Percentiles rank a stretch among this genome's conserved stretches.
Conservation (phyloP, 495 filamentous ascomycete species). For the Bombardia bombarda region DNA sequence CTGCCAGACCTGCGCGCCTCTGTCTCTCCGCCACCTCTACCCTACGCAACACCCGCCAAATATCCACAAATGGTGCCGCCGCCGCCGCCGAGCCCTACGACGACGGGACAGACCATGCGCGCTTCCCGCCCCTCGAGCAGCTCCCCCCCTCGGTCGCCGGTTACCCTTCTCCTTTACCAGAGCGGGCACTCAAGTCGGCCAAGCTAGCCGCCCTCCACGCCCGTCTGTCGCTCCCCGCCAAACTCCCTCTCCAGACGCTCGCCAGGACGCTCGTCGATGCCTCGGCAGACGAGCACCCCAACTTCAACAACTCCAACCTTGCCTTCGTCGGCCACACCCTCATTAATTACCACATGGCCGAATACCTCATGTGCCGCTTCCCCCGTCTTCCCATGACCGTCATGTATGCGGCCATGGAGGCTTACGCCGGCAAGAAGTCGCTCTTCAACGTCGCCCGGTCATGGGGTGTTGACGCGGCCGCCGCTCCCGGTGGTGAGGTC, state of each 20-base stretch:
- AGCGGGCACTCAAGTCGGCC: conserved; percentile 63
- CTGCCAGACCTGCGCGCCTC: conserved; percentile 4
- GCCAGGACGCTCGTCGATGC: conserved; percentile 78
- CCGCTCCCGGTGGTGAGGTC: conserved; percentile 79
- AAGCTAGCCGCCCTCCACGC: conserved; percentile 92
- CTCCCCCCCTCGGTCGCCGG: conserved; percentile 13
- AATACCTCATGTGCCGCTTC: conserved; percentile 78
- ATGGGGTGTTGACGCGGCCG: conserved; percentile 86
- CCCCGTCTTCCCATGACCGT: conserved; percentile 82
- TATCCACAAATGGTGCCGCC: too few species aligned
- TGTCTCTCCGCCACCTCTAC: background rate
- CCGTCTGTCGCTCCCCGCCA: conserved; percentile 73
- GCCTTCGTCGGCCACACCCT: conserved; percentile 74
- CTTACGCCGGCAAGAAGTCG: conserved; percentile 66
- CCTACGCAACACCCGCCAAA: background rate
- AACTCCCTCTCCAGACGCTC: conserved; percentile 77
- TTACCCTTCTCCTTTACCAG: conserved; percentile 58
- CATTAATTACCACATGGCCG: conserved; percentile 76
- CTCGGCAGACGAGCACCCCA: conserved; percentile 65
- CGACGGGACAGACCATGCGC: conserved; percentile 10
- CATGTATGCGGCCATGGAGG: conserved; percentile 72
- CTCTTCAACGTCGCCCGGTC: conserved; percentile 62
- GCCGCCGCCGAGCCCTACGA: conserved; percentile 4
- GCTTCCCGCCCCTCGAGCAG: conserved; percentile 21
- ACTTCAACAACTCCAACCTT: conserved; percentile 54